Evolutionary conservation across 2,329 filamentous ascomycete genomes (phyloP).

Genomic region (Aspergillus versicolor): DNA sequence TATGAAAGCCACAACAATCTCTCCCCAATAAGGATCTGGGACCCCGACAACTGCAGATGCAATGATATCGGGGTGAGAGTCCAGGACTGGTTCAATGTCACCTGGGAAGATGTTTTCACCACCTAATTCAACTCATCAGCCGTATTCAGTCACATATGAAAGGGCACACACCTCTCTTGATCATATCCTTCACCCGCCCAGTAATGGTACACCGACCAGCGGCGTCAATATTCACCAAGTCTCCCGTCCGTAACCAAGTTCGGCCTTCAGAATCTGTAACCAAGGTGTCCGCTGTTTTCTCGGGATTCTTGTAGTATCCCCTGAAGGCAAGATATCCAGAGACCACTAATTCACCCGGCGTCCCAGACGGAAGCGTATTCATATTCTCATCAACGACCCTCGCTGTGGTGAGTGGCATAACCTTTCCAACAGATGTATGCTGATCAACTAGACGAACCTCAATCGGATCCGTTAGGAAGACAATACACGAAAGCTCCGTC

Average conservation of each 20-base stretch:
- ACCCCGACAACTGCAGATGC: conserved; percentile 64
- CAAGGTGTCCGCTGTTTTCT: conserved; percentile 61
- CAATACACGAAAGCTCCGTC: conserved; percentile 6
- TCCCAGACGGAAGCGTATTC: conserved; percentile 63
- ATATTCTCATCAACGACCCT: conserved; percentile 71
- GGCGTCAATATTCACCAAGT: conserved; percentile 47
- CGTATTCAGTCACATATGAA: neutral
- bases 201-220: conserved; percentile 68
- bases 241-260: conserved; percentile 63
- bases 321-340: conserved; percentile 65
- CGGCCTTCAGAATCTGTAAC: conserved; percentile 56
- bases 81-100: conserved; percentile 68
- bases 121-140: neutral
- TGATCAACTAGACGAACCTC: neutral
- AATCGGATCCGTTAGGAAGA: neutral
- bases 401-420: conserved; percentile 68
- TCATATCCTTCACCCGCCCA: conserved; percentile 72
- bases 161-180: conserved; percentile 56
- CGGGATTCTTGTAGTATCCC: conserved; percentile 37
- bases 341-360: conserved; percentile 68
- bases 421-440: neutral
- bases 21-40: conserved; percentile 49
- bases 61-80: conserved; percentile 58
- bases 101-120: conserved; percentile 67
- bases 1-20: conserved; percentile 5